Percentiles rank a stretch among this genome's conserved stretches.
Conservation (phyloP, 2,329 filamentous ascomycete genomes). For the Microsporum ferrugineum region DNA sequence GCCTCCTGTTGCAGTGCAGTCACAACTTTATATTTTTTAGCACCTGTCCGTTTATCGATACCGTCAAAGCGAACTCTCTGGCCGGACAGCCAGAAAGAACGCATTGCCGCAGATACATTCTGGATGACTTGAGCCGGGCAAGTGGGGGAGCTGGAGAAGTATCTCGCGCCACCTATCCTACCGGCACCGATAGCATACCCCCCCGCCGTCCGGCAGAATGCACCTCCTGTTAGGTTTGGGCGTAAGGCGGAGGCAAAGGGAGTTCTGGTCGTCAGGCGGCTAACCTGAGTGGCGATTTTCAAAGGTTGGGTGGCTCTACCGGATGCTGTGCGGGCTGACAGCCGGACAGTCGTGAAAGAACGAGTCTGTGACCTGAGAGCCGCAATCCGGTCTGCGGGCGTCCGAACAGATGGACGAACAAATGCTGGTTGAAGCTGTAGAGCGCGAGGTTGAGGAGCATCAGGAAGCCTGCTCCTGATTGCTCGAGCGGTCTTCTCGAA, state of each 20-base stretch:
- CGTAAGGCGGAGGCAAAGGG: constrained; percentile 83
- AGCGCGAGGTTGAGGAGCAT: constrained; percentile 28
- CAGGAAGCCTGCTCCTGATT: constrained; percentile 33
- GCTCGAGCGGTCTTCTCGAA: constrained; percentile 37
- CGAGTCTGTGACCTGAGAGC: constrained; percentile 51
- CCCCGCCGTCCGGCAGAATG: constrained; percentile 70
- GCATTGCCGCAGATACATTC: constrained; percentile 86
- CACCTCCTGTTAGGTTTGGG: constrained; percentile 82
- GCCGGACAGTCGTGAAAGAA: constrained; percentile 48
- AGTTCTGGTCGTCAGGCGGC: constrained; percentile 58
- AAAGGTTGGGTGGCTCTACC: constrained; percentile 46
- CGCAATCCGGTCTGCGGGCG: constrained; percentile 51
- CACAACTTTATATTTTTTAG: constrained; percentile 70
- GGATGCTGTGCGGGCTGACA: constrained; percentile 38
- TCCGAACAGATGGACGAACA: constrained; percentile 44
- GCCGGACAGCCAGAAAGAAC: constrained; percentile 84
- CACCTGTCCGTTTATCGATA: constrained; percentile 52
- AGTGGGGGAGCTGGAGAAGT: constrained; percentile 81
- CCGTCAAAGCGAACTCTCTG: constrained; percentile 83
- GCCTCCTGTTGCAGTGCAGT: constrained; percentile 63
- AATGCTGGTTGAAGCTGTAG: constrained; percentile 50
- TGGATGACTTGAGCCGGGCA: constrained; percentile 81
- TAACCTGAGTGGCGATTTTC: constrained; percentile 44
- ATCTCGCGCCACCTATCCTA: constrained; percentile 59
- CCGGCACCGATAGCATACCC: constrained; percentile 71